Percentiles rank a stretch among this genome's conserved stretches.
Evolutionary conservation across 129 eudicot genomes (phyloP).

Genomic region (Tagetes erecta): DNA sequence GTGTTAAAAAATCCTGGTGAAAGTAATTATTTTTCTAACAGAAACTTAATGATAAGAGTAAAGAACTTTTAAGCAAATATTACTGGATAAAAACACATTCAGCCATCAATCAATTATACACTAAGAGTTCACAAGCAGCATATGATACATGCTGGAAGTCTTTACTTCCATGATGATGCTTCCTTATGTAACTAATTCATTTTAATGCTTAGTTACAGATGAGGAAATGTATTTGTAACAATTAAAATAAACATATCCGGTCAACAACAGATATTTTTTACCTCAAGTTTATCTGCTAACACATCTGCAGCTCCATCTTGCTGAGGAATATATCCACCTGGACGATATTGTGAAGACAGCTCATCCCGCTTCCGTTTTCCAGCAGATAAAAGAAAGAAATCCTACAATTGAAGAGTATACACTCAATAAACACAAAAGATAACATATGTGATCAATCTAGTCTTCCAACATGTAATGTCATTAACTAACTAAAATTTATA

Average conservation of each 20-base stretch:
- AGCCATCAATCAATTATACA: constrained; percentile 9
- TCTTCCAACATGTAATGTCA: not conserved
- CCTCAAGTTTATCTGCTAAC: constrained; percentile 43
- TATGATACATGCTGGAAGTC: not conserved
- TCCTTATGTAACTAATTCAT: not conserved
- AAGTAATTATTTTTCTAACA: not conserved
- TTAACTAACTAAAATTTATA: not conserved
- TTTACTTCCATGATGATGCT: constrained; percentile 12
- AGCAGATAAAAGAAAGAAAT: constrained; percentile 52
- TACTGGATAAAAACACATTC: not conserved
- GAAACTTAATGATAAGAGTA: not conserved
- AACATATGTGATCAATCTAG: not conserved
- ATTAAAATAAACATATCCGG: not conserved
- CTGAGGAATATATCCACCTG: constrained; percentile 77
- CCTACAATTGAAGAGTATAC: constrained; percentile 25
- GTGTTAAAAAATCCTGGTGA: not conserved
- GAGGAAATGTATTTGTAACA: not conserved
- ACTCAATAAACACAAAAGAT: not conserved
- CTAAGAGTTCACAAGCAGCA: not conserved
- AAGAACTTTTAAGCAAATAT: not conserved
- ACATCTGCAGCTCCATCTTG: constrained; percentile 82
- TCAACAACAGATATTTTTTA: constrained; percentile 16
- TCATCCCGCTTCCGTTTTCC: constrained; percentile 84
- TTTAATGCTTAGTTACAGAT: not conserved
- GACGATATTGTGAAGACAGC: constrained; percentile 51